phyloP scores from a whole-genome alignment of 768 basidiomycete genomes.

The Mycena polygramma region DNA sequence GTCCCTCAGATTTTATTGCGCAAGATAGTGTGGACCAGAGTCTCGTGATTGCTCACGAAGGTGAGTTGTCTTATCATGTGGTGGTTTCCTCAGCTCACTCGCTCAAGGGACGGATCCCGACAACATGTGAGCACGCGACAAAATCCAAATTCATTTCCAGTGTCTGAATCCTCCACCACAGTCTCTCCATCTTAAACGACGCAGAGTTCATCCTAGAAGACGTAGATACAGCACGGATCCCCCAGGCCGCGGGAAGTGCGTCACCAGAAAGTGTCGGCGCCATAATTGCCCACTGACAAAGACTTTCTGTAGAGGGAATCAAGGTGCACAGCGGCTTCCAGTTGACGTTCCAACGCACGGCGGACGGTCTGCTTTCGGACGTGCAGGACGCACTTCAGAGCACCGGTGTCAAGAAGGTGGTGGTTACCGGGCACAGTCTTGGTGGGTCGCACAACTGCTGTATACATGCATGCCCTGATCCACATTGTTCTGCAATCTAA shows the following conservation, averaged over 20 bases:
- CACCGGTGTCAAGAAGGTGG: constrained; percentile 49
- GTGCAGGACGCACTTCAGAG: constrained; percentile 45
- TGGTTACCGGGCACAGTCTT: constrained; percentile 58
- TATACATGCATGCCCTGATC: background rate
- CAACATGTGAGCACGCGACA: constrained; percentile 44
- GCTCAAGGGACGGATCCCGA: constrained; percentile 48
- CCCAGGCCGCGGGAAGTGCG: constrained; percentile 42
- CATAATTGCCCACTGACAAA: background rate
- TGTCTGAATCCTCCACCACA: constrained; percentile 8
- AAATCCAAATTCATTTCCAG: no score
- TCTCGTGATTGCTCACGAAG: constrained; percentile 58
- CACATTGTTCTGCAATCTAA: no score
- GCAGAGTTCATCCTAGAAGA: constrained; percentile 44
- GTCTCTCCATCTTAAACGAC: constrained; percentile 55
- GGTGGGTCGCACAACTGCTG: constrained; percentile 40
- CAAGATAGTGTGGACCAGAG: constrained; percentile 49
- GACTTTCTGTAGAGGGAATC: constrained; percentile 42
- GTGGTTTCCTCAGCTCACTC: no score
- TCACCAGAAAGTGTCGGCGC: background rate
- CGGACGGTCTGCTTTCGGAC: constrained; percentile 47
- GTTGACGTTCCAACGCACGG: constrained; percentile 52
- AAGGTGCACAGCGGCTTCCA: constrained; percentile 57
- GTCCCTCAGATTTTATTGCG: constrained; percentile 50
- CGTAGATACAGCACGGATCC: constrained; percentile 48
- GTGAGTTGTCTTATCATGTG: no score